Evolutionary conservation across 108 stramenopile species (phyloP).

Genomic region (Skeletonema marinoi): DNA sequence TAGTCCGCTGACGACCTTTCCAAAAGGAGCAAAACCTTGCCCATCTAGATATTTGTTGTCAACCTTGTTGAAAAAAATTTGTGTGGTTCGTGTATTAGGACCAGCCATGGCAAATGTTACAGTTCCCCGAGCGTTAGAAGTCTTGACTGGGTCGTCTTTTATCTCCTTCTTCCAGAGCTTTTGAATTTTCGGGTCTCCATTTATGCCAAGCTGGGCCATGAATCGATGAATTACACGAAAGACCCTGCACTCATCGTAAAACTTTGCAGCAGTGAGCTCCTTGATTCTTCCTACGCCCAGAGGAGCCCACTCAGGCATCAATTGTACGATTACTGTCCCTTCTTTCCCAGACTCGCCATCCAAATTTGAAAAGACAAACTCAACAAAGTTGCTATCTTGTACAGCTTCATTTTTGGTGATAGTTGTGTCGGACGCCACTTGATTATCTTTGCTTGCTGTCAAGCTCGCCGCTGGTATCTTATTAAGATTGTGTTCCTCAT

Average conservation of each 20-base stretch:
- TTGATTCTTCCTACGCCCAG: conserved; percentile 73
- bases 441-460: background rate
- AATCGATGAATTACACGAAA: conserved; percentile 80
- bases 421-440: background rate
- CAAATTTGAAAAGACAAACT: conserved; percentile 49
- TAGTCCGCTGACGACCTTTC: conserved; percentile 37
- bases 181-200: conserved; percentile 62
- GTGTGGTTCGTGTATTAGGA: conserved; percentile 14
- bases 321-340: conserved; percentile 57
- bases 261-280: conserved; percentile 51
- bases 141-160: conserved; percentile 83
- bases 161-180: conserved; percentile 44
- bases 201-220: conserved; percentile 88
- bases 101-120: conserved; percentile 87
- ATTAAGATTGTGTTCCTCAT: background rate
- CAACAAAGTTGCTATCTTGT: conserved; percentile 37
- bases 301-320: conserved; percentile 77
- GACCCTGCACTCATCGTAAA: conserved; percentile 60
- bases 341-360: conserved; percentile 29
- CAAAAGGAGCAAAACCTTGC: conserved; percentile 51
- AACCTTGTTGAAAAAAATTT: conserved; percentile 67
- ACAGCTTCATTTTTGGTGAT: background rate
- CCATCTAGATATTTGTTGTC: conserved; percentile 43
- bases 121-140: conserved; percentile 78
- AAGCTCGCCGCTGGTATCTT: background rate